Evolutionary conservation across 169 alveolate species (phyloP).

Genomic region (Eimeria sp.): DNA sequence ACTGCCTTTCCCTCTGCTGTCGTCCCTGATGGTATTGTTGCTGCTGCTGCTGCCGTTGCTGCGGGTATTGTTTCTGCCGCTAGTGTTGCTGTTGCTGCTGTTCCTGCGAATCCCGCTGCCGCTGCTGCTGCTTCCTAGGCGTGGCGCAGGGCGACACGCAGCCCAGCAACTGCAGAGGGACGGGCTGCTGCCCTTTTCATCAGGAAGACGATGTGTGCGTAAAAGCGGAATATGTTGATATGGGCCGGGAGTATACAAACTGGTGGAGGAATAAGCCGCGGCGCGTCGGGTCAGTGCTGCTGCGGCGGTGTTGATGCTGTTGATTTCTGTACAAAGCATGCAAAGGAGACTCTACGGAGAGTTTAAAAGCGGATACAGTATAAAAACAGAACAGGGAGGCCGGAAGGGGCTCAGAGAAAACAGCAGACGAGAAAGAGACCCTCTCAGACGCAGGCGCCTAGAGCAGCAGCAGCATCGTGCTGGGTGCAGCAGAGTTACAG

Average conservation of each 20-base stretch:
- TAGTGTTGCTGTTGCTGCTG: not conserved
- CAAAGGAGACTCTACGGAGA: not conserved
- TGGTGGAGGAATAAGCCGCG: too few relatives aligned
- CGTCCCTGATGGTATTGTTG: not conserved
- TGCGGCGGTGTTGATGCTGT: not conserved
- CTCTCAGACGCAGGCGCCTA: not conserved
- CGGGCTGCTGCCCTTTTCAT: not conserved
- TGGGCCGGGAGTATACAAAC: too few relatives aligned
- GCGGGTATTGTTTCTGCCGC: too few relatives aligned
- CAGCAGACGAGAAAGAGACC: not conserved
- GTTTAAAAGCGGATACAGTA: not conserved
- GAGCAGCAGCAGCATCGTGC: not conserved
- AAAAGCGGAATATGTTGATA: not conserved
- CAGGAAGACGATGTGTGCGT: not conserved
- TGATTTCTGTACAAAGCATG: not conserved
- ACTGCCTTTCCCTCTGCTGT: not conserved
- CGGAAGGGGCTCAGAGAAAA: not conserved
- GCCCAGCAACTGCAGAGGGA: not conserved
- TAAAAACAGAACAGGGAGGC: not conserved
- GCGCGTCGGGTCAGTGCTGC: not conserved
- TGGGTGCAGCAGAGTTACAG: not conserved
- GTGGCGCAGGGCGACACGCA: not conserved
- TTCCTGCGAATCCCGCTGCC: not conserved
- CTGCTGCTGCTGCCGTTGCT: not conserved
- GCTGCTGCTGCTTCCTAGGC: constrained; percentile 4